Conservation (phyloP, 352 stramenopile species). For the Globisporangium rhizosaccharum region DNA sequence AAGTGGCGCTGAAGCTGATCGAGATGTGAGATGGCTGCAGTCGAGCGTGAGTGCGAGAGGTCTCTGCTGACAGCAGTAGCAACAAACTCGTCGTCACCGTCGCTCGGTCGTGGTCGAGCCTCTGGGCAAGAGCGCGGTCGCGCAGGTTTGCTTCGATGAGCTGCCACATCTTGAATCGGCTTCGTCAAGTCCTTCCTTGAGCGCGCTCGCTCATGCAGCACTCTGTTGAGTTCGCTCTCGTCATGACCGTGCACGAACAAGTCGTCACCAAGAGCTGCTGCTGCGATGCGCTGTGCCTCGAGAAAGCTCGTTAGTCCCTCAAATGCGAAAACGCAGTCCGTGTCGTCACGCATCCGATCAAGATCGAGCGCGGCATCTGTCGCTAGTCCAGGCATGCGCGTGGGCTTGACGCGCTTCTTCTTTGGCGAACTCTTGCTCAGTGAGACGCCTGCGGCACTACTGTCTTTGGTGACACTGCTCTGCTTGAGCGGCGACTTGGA, state of each 20-base stretch:
- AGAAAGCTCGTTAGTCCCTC: slow-evolving; percentile 34
- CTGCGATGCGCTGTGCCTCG: slow-evolving; percentile 28
- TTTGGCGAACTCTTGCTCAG: slow-evolving; percentile 1
- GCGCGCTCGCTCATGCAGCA: slow-evolving; percentile 12
- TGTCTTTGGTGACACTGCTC: neutral
- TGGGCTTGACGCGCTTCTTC: slow-evolving; percentile 2
- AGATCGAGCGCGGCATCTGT: neutral
- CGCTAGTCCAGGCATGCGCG: neutral
- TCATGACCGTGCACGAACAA: neutral
- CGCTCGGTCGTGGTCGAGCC: neutral
- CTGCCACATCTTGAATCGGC: neutral
- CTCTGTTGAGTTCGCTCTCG: neutral
- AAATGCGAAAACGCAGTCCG: slow-evolving; percentile 18
- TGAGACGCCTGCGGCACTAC: neutral
- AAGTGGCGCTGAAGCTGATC: neutral
- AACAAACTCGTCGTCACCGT: neutral
- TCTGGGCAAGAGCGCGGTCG: slow-evolving; percentile 7
- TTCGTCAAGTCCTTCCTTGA: neutral
- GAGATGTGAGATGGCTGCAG: neutral
- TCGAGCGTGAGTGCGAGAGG: slow-evolving; percentile 3
- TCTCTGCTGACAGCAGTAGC: neutral
- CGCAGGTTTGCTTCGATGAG: neutral
- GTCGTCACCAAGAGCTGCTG: slow-evolving; percentile 9
- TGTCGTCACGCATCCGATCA: neutral
- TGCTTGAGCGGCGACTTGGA: slow-evolving; percentile 6